Percentiles rank a stretch among this genome's conserved stretches.
phyloP scores from a whole-genome alignment of 352 stramenopile genomes.

The Phytophthora hibernalis region DNA sequence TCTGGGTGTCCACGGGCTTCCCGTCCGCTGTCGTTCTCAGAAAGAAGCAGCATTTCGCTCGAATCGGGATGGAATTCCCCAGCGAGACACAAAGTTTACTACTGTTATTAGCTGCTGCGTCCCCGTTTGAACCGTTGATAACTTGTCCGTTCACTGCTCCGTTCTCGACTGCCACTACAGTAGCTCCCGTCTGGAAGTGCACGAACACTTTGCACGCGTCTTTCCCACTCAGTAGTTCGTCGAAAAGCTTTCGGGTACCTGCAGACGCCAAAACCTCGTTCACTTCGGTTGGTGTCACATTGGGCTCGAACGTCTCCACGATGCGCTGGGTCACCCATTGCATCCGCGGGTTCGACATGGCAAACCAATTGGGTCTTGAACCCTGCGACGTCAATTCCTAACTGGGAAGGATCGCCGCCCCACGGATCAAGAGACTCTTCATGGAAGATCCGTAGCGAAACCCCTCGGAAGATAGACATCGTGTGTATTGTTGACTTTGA shows the following conservation, averaged over 20 bases:
- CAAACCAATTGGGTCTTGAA: conserved; percentile 15
- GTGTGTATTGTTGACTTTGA: too few species aligned
- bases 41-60: conserved; percentile 88
- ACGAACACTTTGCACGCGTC: conserved; percentile 83
- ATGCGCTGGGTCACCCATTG: conserved; percentile 84
- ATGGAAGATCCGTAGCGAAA: conserved; percentile 34
- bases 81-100: conserved; percentile 75
- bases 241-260: conserved; percentile 70
- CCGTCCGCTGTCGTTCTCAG: conserved; percentile 71
- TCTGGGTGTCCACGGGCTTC: conserved; percentile 76
- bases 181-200: conserved; percentile 54
- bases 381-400: conserved; percentile 21
- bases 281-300: conserved; percentile 58
- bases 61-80: conserved; percentile 75
- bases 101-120: conserved; percentile 29
- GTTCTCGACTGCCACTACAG: conserved; percentile 15
- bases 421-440: conserved; percentile 22
- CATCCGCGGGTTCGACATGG: conserved; percentile 82
- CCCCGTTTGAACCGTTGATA: not conserved
- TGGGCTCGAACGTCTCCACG: conserved; percentile 80
- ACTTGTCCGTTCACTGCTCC: not conserved
- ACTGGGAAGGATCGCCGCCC: conserved; percentile 21
- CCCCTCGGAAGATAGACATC: too few species aligned
- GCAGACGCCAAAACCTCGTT: conserved; percentile 68
- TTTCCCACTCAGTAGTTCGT: conserved; percentile 77